These are phyloP conservation scores for Colletotrichum tofieldiae DNA, from an alignment of 2,329 filamentous ascomycete species.

Conservation along the genomic window DNA sequence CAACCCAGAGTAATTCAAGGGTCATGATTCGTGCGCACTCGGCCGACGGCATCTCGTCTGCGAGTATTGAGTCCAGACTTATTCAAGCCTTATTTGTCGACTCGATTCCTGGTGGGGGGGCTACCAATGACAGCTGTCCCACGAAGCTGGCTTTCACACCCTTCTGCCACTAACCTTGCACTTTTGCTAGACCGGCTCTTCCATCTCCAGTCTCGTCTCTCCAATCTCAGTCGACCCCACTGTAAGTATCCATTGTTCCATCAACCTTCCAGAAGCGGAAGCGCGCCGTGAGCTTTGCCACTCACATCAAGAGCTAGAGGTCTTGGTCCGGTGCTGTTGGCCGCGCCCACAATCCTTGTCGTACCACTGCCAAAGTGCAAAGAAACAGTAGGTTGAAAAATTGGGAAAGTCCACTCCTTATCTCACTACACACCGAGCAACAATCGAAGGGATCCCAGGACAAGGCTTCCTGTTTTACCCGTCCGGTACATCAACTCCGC, in stretches of 20 bases:
- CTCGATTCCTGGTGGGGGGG: constrained; percentile 8
- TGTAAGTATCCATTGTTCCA: constrained; percentile 42
- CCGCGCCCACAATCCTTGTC: constrained; percentile 26
- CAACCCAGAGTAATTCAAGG: neutral
- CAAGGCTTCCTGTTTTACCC: constrained; percentile 1
- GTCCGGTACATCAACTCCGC: neutral
- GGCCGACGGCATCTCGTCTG: constrained; percentile 13
- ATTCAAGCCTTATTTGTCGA: neutral
- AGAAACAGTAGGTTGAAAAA: neutral
- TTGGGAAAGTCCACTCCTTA: constrained; percentile 24
- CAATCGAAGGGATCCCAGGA: neutral
- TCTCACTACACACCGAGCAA: constrained; percentile 20
- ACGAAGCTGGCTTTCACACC: constrained; percentile 2
- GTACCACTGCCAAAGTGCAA: constrained; percentile 18
- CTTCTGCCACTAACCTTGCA: constrained; percentile 8
- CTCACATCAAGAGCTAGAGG: constrained; percentile 28
- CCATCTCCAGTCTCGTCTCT: constrained; percentile 33
- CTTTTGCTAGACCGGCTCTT: constrained; percentile 27
- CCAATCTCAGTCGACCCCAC: constrained; percentile 38
- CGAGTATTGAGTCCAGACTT: neutral
- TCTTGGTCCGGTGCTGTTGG: constrained; percentile 38
- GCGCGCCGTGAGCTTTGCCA: constrained; percentile 45
- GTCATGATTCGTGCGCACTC: constrained; percentile 38
- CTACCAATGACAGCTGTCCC: constrained; percentile 8
- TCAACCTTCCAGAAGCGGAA: constrained; percentile 49